Evolutionary conservation across 768 basidiomycete species (phyloP), one percentile per base, ranked within the genome.

Genomic region (Tricholoma sp.): DNA sequence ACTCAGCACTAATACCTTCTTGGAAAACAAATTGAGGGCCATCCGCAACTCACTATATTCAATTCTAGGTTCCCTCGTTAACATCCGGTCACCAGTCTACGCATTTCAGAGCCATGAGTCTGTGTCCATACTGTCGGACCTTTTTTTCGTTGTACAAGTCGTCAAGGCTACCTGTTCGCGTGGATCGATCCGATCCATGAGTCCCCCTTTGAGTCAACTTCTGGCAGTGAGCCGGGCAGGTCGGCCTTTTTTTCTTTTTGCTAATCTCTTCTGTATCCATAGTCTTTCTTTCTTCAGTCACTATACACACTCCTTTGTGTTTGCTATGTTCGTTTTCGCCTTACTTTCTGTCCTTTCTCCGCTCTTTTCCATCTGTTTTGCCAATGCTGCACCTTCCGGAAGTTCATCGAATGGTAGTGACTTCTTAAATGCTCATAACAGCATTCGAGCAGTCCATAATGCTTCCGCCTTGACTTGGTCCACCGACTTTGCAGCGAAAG

Each of bases 381-480:
- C 33, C 31, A 32, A 41, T 17, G 52, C 52, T 41, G 41, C 9
- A 53, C 39, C 52, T 42, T 24, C 55, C 53, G 10, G 57, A 53
- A 49, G 61, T 58, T 59, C 61, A 48, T 57, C 60, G 33, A 62
- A 67, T 39, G 69, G 72, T 18, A 49, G 49, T 13, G 63, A 66
- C 24, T 80, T 80, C 60, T 70, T 86, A 15, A 37, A 50, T 28
- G 69, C 71, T 0, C 83, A 85, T 64, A 86, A 86, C 64, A 54
- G 50, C 24, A 64, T 79, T 45, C 80, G 85, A 54, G 67, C 66
- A 0, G 36, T 45, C 28, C 76, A 81, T 65, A 70, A 70, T 52
- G 80, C 79, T 5, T 57, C 65, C 0, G 63, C 73, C 4, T 69
- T 86, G 33, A 68, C 61, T 11, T 86, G 85, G 84, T 80, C 79